Evolutionary conservation across 73 alveolate species (phyloP).

Genomic region (Loxodes magnus): DNA sequence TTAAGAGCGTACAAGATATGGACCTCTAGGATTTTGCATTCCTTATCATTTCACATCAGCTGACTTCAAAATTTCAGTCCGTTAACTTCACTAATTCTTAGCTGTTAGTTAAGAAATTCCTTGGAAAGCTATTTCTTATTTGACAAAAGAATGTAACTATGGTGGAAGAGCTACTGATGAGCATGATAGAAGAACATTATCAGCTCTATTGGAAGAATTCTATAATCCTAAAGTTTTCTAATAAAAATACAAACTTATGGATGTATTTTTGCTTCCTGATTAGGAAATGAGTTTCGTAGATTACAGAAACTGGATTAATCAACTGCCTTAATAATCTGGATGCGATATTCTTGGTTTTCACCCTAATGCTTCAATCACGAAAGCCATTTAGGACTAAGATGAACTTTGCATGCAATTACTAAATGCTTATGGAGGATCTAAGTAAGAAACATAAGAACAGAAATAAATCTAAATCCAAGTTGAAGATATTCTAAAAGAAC

Average conservation of each 20-base stretch:
- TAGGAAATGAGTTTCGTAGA: no score
- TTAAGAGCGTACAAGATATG: constrained; percentile 95
- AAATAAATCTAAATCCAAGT: not conserved
- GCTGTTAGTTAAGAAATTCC: constrained; percentile 89
- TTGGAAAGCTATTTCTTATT: constrained; percentile 83
- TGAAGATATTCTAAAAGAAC: constrained; percentile 36
- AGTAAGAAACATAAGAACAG: no score
- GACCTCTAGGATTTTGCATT: constrained; percentile 96
- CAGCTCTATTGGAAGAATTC: constrained; percentile 88
- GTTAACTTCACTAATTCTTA: constrained; percentile 79
- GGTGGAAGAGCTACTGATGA: constrained; percentile 99
- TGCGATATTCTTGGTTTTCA: constrained; percentile 99
- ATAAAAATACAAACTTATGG: constrained; percentile 37
- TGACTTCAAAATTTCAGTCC: constrained; percentile 80
- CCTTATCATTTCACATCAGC: constrained; percentile 80
- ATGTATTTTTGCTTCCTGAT: no score
- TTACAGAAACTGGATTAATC: constrained; percentile 80
- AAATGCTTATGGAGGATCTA: no score
- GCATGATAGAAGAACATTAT: constrained; percentile 92
- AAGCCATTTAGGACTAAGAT: constrained; percentile 91
- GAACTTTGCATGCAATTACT: not conserved
- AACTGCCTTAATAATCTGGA: constrained; percentile 87
- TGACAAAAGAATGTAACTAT: constrained; percentile 99
- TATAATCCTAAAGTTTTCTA: constrained; percentile 51
- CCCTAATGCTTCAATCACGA: constrained; percentile 98